Base-by-base conservation (phyloP, 441 rosid genomes). In the Corymbia citriodora region DNA sequence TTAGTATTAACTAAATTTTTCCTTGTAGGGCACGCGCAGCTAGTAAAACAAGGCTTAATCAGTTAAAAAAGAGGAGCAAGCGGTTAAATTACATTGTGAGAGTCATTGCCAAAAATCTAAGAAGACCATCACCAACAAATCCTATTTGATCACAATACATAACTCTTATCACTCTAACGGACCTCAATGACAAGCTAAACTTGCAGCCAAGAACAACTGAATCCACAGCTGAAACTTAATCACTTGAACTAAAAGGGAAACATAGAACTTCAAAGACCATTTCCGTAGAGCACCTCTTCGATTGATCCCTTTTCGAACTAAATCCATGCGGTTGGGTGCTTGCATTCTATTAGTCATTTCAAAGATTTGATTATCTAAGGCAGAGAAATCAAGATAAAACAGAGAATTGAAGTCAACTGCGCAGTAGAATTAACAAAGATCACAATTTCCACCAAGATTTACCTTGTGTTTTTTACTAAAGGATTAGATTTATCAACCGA, bases 291-390 rank as follows among this genome's bases (percentile, higher is more conserved):
- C 45, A 40, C 45, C 45, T 40, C 45, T 40, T 40, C 45, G 6
- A 5, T 40, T 40, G 45, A 40, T 40, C 45, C 45, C 45, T 40
- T 94, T 93, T 98, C 99, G 79, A 98, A 98, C 90, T 97, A 97
- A 89, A 95, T 90, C 99, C 99, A 98, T 8, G 98, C 94, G 88
- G 96, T 94, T 53, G 98, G 99, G 89, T 98, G 98, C 93, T 98
- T 96, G 94, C 94, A 91, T 55, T 95, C 97, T 29, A 98, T 91
- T 49, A 98, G 93, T 89, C 96, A 96, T 93, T 95, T 91, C 91
- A 97, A 91, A 63, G 99, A 89, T 87, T 63, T 79, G 87, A 91
- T 92, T 72, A 93, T 90, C 91, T n/a, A 88, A 89, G 45, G 57
- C 61, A 13, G 11, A 57, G 40, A 40, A 61, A 29, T n/a, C 70